Percentiles rank a stretch among this genome's conserved stretches.
These are phyloP conservation scores for Xerocomellus intermedius DNA, from an alignment of 768 basidiomycete species.

Conservation along the genomic window DNA sequence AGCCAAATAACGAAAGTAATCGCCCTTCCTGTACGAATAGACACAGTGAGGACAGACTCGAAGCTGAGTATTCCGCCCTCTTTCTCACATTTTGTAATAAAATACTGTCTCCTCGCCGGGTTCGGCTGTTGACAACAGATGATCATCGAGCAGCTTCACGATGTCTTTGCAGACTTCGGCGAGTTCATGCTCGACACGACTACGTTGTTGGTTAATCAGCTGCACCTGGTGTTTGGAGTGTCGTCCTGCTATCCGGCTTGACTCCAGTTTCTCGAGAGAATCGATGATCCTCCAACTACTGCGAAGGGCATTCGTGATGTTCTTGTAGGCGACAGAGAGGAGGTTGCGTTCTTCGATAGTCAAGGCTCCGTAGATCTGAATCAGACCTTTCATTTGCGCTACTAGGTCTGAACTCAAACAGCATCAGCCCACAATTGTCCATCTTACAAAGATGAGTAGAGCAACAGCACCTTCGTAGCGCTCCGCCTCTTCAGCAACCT, in stretches of 20 bases:
- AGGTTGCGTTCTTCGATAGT: slow-evolving; percentile 86
- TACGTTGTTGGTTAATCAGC: slow-evolving; percentile 71
- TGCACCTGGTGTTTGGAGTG: slow-evolving; percentile 45
- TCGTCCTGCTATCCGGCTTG: slow-evolving; percentile 31
- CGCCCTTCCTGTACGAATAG: slow-evolving; percentile 61
- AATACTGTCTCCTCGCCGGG: slow-evolving; percentile 84
- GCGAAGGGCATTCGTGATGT: slow-evolving; percentile 78
- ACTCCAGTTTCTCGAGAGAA: slow-evolving; percentile 64
- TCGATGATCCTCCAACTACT: slow-evolving; percentile 84
- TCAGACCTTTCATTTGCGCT: slow-evolving; percentile 72
- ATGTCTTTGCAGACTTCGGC: slow-evolving; percentile 78
- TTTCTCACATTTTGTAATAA: slow-evolving; percentile 80
- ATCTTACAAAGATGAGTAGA: background rate
- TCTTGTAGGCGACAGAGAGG: slow-evolving; percentile 89
- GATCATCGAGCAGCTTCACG: slow-evolving; percentile 61
- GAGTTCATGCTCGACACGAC: slow-evolving; percentile 75
- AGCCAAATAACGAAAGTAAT: slow-evolving; percentile 89
- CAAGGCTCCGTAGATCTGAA: slow-evolving; percentile 64
- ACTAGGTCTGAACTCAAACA: slow-evolving; percentile 60
- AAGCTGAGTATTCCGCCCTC: background rate
- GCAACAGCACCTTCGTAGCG: slow-evolving; percentile 71
- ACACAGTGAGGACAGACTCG: slow-evolving; percentile 8
- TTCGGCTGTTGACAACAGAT: slow-evolving; percentile 59
- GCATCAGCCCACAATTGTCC: slow-evolving; percentile 7
- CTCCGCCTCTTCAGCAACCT: slow-evolving; percentile 85